A percentile compares a stretch with the other conserved stretches of the same genome.
phyloP scores from a whole-genome alignment of 345 rosid genomes.

The Syzygium aromaticum region DNA sequence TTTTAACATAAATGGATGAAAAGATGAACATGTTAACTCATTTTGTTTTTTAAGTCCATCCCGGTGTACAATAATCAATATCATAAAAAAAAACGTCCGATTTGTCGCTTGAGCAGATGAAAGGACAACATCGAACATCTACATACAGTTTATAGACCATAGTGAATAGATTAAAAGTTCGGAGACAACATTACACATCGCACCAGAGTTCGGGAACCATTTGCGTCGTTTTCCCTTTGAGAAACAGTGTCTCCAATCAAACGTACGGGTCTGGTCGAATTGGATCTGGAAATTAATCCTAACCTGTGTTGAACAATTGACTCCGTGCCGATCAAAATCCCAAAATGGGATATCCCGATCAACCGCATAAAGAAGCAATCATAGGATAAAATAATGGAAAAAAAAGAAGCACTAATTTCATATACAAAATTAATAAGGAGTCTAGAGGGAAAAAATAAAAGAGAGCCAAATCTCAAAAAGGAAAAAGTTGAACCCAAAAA shows the following conservation, averaged over 20 bases:
- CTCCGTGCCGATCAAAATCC: neutral
- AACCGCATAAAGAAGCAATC: neutral
- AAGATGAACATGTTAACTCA: neutral
- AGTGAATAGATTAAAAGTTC: neutral
- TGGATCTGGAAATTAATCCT: accelerated
- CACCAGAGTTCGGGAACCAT: neutral
- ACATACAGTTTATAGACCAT: accelerated
- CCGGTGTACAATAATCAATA: neutral
- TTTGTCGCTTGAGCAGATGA: neutral
- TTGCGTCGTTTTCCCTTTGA: neutral
- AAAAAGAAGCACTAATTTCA: too few species aligned
- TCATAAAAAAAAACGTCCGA: neutral
- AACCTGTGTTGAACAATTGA: neutral
- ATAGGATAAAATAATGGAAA: too few species aligned
- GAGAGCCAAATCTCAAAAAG: neutral
- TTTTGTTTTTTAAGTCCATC: neutral
- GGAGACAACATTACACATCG: too few species aligned
- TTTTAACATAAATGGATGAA: too few species aligned
- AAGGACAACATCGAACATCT: accelerated
- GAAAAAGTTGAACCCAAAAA: too few species aligned
- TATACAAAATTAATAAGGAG: neutral
- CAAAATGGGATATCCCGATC: neutral
- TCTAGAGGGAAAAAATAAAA: neutral
- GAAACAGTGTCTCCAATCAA: neutral
- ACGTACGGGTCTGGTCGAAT: neutral